A percentile compares a stretch with the other conserved stretches of the same genome.
phyloP scores from a whole-genome alignment of 768 basidiomycete genomes.

The Russula sp. region DNA sequence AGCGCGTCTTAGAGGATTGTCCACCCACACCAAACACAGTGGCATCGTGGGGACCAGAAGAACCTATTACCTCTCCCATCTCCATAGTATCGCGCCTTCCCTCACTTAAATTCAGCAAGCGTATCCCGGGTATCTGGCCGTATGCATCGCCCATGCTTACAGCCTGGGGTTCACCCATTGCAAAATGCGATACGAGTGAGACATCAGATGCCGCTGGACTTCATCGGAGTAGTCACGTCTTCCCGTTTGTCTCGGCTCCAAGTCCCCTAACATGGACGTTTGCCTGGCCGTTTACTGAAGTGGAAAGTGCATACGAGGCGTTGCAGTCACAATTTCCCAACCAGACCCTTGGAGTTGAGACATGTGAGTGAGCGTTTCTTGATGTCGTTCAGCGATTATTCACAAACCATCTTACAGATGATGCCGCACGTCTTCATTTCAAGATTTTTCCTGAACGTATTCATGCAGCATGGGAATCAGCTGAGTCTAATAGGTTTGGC shows the following conservation, averaged over 20 bases:
- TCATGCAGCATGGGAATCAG: conserved; percentile 5
- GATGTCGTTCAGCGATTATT: conserved; percentile 21
- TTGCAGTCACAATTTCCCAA: conserved; percentile 2
- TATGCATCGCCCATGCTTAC: conserved; percentile 43
- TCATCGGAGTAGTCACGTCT: not conserved
- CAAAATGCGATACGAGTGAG: not conserved
- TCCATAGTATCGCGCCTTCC: conserved; percentile 12
- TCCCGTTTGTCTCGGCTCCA: conserved; percentile 4
- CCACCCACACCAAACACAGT: conserved; percentile 23
- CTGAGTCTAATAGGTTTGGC: not conserved
- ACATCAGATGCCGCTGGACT: not conserved
- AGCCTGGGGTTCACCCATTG: conserved; percentile 34
- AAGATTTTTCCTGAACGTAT: not conserved
- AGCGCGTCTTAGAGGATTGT: conserved; percentile 45
- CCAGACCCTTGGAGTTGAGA: conserved; percentile 23
- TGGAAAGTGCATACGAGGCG: not conserved
- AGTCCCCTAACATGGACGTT: conserved; percentile 12
- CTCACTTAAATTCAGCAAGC: conserved; percentile 33
- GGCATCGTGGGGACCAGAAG: conserved; percentile 14
- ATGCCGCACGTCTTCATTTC: not conserved
- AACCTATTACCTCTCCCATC: conserved; percentile 2
- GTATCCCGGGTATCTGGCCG: conserved; percentile 31
- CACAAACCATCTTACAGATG: conserved; percentile 19
- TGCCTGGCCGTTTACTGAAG: conserved; percentile 17
- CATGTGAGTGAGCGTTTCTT: conserved; percentile 23